These are phyloP conservation scores for Starmerella sp. DNA, from an alignment of 805 yeast species.

Conservation along the genomic window DNA sequence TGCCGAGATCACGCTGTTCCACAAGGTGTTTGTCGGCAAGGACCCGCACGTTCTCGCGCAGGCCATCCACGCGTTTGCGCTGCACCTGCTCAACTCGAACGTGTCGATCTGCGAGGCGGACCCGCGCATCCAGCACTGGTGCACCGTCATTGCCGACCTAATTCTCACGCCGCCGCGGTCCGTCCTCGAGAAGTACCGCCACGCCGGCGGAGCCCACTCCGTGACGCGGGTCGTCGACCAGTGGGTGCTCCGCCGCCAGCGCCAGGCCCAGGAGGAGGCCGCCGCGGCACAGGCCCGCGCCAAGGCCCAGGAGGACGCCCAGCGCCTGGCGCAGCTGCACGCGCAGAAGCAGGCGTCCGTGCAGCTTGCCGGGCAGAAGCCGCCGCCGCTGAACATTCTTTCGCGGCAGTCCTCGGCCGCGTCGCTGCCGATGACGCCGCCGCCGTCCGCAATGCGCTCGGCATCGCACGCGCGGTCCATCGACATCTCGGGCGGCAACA, in stretches of 20 bases:
- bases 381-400: slow-evolving; percentile 9
- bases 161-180: slow-evolving; percentile 30
- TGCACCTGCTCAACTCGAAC: slow-evolving; percentile 21
- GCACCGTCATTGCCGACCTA: slow-evolving; percentile 26
- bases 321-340: slow-evolving; percentile 4
- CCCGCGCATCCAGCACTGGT: slow-evolving; percentile 27
- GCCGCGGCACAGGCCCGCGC: slow-evolving; percentile 13
- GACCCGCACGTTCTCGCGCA: slow-evolving; percentile 27
- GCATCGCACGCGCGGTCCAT: slow-evolving; percentile 15
- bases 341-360: neutral
- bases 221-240: slow-evolving; percentile 28
- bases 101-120: slow-evolving; percentile 6
- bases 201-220: slow-evolving; percentile 24
- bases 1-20: slow-evolving; percentile 30
- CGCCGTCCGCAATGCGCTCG: slow-evolving; percentile 28
- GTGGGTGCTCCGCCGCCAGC: slow-evolving; percentile 27
- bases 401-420: slow-evolving; percentile 14
- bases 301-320: slow-evolving; percentile 14
- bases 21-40: slow-evolving; percentile 28
- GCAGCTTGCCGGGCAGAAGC: slow-evolving; percentile 20
- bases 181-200: slow-evolving; percentile 32
- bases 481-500: neutral
- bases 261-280: slow-evolving; percentile 24
- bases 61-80: slow-evolving; percentile 27
- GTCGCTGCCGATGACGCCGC: slow-evolving; percentile 28